phyloP scores from a whole-genome alignment of 1,139 yeast species.

The Zygoascus hellenicus region DNA sequence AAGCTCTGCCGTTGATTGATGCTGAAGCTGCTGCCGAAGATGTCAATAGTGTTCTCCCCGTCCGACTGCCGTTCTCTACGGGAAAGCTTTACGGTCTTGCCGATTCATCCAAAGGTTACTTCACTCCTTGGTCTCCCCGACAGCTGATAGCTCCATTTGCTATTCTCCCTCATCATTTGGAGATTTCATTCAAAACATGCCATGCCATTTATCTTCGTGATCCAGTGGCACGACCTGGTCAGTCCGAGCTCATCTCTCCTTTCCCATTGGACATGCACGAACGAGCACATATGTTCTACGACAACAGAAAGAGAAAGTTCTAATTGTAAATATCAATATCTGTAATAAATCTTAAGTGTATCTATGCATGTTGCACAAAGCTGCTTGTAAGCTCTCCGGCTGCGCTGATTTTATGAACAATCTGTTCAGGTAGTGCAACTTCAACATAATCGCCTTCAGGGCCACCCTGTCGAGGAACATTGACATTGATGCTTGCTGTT shows the following conservation, averaged over 20 bases:
- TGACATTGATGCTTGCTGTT: constrained; percentile 77
- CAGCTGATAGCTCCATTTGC: constrained; percentile 92
- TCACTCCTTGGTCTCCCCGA: constrained; percentile 96
- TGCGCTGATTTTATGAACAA: constrained; percentile 52
- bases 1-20: constrained; percentile 44
- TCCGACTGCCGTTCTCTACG: constrained; percentile 37
- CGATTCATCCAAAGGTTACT: constrained; percentile 71
- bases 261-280: constrained; percentile 80
- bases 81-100: constrained; percentile 68
- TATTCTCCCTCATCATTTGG: constrained; percentile 84
- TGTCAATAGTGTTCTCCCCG: constrained; percentile 35
- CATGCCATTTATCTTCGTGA: constrained; percentile 94
- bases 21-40: constrained; percentile 50
- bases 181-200: constrained; percentile 82
- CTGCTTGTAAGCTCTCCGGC: constrained; percentile 44
- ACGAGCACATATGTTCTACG: constrained; percentile 93
- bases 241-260: constrained; percentile 92
- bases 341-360: neutral
- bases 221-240: constrained; percentile 96
- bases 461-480: constrained; percentile 54
- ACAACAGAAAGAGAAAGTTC: constrained; percentile 46
- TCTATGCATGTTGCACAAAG: constrained; percentile 50
- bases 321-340: constrained; percentile 7
- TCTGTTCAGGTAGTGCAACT: constrained; percentile 81
- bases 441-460: constrained; percentile 65